A percentile compares a stretch with the other conserved stretches of the same genome.
Conservation (phyloP, 2,329 filamentous ascomycete species). For the Cercospora sp. region DNA sequence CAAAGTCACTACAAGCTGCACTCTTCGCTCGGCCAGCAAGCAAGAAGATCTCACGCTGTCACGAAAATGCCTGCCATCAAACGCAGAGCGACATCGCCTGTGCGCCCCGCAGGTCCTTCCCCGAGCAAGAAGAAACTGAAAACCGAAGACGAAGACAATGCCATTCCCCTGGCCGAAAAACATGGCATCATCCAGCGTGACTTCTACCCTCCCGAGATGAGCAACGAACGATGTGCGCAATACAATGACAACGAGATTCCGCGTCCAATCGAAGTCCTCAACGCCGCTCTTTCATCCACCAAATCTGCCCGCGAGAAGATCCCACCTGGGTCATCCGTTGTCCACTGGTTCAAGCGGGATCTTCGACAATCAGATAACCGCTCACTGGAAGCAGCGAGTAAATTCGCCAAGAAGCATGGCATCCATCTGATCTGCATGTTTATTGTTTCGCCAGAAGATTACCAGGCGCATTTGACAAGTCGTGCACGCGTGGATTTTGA, state of each 20-base stretch:
- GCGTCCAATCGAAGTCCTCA: conserved; percentile 70
- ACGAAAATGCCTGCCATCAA: conserved; percentile 31
- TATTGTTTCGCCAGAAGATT: conserved; percentile 79
- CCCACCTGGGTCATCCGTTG: conserved; percentile 61
- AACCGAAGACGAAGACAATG: neutral
- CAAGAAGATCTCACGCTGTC: neutral
- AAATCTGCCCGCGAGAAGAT: conserved; percentile 55
- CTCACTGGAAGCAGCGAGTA: conserved; percentile 65
- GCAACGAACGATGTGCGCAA: conserved; percentile 70
- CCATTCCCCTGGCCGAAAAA: conserved; percentile 40
- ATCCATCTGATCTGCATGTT: conserved; percentile 76
- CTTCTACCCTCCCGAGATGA: conserved; percentile 87
- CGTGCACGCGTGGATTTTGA: conserved; percentile 78
- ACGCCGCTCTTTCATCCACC: conserved; percentile 63
- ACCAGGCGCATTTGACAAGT: conserved; percentile 74
- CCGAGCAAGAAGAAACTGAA: conserved; percentile 28
- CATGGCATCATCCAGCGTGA: conserved; percentile 51
- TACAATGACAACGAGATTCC: conserved; percentile 71
- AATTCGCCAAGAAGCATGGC: conserved; percentile 65
- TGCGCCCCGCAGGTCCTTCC: conserved; percentile 26
- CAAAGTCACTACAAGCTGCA: neutral
- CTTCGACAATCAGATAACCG: conserved; percentile 74
- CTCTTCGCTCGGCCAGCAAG: neutral
- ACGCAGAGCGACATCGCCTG: conserved; percentile 37
- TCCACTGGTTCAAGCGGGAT: conserved; percentile 92